Percentiles rank a stretch among this genome's conserved stretches.
Evolutionary conservation across 2,329 filamentous ascomycete species (phyloP).

Genomic region (Zelopaecilomyces penicillatus): DNA sequence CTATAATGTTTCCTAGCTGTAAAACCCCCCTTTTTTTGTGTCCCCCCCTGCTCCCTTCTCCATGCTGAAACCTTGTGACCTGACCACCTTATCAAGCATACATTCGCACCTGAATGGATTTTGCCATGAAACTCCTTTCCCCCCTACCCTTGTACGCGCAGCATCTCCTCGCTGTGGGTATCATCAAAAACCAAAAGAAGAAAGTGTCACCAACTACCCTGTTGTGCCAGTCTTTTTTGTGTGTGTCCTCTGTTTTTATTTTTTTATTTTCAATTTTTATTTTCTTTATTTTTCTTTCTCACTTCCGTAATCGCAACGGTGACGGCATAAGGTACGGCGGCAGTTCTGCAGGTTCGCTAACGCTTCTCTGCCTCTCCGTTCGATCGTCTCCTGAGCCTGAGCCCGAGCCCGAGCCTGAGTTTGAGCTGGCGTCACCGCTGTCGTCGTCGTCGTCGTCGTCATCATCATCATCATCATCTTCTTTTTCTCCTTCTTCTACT

Average conservation of each 20-base stretch:
- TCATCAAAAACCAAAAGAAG: too few relatives aligned
- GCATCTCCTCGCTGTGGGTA: too few relatives aligned
- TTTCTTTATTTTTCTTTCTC: conserved; percentile 14
- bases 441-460: conserved; percentile 31
- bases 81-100: too few relatives aligned
- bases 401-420: conserved; percentile 13
- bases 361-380: conserved; percentile 50
- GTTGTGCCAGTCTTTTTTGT: too few relatives aligned
- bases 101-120: too few relatives aligned
- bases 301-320: conserved; percentile 24
- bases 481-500: conserved; percentile 7
- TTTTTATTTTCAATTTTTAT: neutral
- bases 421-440: conserved; percentile 53
- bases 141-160: too few relatives aligned
- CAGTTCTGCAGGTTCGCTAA: conserved; percentile 34
- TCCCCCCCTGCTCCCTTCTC: neutral
- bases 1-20: neutral
- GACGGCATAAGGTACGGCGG: conserved; percentile 25
- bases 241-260: too few relatives aligned
- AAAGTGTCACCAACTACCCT: too few relatives aligned
- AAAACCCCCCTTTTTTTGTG: neutral
- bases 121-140: too few relatives aligned
- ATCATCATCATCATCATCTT: conserved; percentile 55
- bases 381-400: conserved; percentile 40
- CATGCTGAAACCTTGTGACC: too few relatives aligned